Evolutionary conservation across 192 early-diverging fungal genomes (phyloP).

Genomic region (Linnemannia hyalina): DNA sequence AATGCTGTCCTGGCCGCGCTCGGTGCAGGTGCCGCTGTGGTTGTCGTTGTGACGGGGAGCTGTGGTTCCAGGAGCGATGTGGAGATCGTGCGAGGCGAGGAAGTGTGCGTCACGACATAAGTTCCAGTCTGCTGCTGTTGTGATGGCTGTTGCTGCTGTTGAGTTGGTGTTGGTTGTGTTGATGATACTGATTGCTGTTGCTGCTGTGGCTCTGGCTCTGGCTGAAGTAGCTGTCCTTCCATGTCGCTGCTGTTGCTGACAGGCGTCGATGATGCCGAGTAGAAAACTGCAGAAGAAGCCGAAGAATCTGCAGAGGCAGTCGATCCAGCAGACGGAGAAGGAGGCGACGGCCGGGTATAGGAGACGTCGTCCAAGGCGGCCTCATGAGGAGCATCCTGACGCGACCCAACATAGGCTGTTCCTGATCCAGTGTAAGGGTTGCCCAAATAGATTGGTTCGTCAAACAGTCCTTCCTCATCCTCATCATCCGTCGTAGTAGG

Average conservation of each 20-base stretch:
- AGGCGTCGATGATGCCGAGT: not conserved
- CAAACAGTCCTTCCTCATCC: conserved; percentile 37
- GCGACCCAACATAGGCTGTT: conserved; percentile 1
- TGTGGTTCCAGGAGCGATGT: not conserved
- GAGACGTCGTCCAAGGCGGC: conserved; percentile 27
- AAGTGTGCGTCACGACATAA: not conserved
- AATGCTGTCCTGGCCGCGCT: not conserved
- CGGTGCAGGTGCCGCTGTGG: not conserved
- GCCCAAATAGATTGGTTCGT: conserved; percentile 39
- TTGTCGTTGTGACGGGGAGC: not conserved
- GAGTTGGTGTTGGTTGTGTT: not conserved
- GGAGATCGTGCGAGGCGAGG: not conserved
- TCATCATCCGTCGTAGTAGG: conserved; percentile 15
- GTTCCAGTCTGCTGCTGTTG: not conserved
- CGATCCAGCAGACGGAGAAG: not conserved
- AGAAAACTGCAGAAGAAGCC: not conserved
- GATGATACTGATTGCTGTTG: conserved; percentile 3
- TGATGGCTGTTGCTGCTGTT: not conserved
- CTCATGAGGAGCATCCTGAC: conserved; percentile 7
- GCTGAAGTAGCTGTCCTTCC: not conserved
- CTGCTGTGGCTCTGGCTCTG: not conserved
- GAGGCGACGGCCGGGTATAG: conserved; percentile 33
- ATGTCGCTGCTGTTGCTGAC: not conserved
- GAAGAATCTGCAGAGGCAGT: not conserved
- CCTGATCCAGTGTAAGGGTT: conserved; percentile 27